phyloP scores from a whole-genome alignment of 768 basidiomycete species.

The Melanogaster broomeanus region DNA sequence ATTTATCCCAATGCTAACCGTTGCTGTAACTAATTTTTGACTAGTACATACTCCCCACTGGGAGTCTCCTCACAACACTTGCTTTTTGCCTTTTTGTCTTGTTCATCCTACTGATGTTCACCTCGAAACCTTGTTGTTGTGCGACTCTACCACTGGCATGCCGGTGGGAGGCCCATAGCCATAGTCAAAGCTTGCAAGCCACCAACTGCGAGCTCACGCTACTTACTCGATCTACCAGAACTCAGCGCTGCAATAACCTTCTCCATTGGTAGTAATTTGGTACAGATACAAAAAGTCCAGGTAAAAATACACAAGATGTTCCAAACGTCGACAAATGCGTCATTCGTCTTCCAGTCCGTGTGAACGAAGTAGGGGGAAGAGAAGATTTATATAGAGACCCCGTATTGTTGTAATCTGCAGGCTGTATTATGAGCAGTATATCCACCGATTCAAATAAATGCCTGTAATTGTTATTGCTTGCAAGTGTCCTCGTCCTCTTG shows the following conservation, averaged over 20 bases:
- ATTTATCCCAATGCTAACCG: too few relatives aligned
- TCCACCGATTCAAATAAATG: conserved; percentile 14
- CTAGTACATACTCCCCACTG: too few relatives aligned
- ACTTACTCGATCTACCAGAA: too few relatives aligned
- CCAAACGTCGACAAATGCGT: conserved; percentile 4
- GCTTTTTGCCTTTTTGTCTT: too few relatives aligned
- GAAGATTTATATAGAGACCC: neutral
- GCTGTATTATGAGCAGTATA: conserved; percentile 16
- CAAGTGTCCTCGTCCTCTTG: neutral
- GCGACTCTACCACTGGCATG: too few relatives aligned
- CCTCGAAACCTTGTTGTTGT: too few relatives aligned
- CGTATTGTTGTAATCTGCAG: conserved; percentile 9
- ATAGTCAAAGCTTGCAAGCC: too few relatives aligned
- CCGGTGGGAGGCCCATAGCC: too few relatives aligned
- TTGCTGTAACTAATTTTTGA: too few relatives aligned
- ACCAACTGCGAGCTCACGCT: too few relatives aligned
- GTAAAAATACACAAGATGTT: conserved; percentile 22
- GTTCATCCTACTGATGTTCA: too few relatives aligned
- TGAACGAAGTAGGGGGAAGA: conserved; percentile 14
- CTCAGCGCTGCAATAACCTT: neutral
- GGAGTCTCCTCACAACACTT: too few relatives aligned
- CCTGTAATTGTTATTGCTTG: conserved; percentile 11
- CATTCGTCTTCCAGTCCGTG: conserved; percentile 1
- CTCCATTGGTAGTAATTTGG: conserved; percentile 15
- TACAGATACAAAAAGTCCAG: conserved; percentile 24